phyloP scores from a whole-genome alignment of 2,329 filamentous ascomycete species.

The Colletotrichum sansevieriae region DNA sequence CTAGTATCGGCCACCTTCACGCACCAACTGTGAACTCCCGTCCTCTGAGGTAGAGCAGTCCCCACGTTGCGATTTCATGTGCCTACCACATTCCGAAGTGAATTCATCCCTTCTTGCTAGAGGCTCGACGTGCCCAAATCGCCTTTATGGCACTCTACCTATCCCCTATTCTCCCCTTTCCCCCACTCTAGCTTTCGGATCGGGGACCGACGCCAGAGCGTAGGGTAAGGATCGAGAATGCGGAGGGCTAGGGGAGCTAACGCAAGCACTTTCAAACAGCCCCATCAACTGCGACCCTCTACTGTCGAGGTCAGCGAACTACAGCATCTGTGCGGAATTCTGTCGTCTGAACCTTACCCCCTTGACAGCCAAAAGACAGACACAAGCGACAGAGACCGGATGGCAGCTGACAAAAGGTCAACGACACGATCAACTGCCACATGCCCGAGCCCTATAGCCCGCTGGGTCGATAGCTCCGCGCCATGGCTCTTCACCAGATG shows the following conservation, averaged over 20 bases:
- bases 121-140: conserved; percentile 19
- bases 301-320: conserved; percentile 2
- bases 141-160: background rate
- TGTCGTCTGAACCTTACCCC: conserved; percentile 22
- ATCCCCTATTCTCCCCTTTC: conserved; percentile 11
- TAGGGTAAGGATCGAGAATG: conserved; percentile 33
- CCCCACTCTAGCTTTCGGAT: conserved; percentile 15
- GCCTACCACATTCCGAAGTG: conserved; percentile 31
- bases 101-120: conserved; percentile 26
- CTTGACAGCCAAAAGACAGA: conserved; percentile 4
- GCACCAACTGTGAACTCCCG: conserved; percentile 27
- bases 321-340: conserved; percentile 9
- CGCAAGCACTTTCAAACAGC: conserved; percentile 31
- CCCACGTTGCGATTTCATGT: conserved; percentile 39
- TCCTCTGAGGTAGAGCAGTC: conserved; percentile 37
- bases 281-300: conserved; percentile 1
- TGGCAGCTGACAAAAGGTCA: conserved; percentile 37
- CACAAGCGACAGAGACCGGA: conserved; percentile 26
- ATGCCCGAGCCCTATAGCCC: conserved; percentile 24
- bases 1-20: conserved; percentile 14
- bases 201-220: conserved; percentile 19
- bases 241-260: conserved; percentile 20
- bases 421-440: conserved; percentile 34
- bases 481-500: conserved; percentile 27
- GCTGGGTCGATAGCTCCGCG: conserved; percentile 37